These are phyloP conservation scores for Dimocarpus longan DNA, from an alignment of 345 rosid species.

Conservation along the genomic window DNA sequence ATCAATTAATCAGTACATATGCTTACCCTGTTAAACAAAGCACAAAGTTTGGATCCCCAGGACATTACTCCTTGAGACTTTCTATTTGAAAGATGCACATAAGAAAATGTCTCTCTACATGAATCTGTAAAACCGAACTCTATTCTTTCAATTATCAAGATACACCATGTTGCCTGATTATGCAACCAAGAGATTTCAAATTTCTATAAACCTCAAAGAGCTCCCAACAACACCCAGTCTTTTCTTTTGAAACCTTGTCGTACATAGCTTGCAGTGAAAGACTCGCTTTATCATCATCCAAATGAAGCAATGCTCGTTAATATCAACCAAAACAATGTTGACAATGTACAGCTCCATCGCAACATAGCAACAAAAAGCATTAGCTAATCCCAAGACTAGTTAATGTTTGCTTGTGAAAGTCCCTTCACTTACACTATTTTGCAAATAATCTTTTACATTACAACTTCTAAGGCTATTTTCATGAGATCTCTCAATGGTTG, in stretches of 20 bases:
- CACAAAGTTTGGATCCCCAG: conserved; percentile 65
- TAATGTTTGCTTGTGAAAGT: too few relatives aligned
- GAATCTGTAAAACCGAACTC: conserved; percentile 41
- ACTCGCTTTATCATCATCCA: conserved; percentile 38
- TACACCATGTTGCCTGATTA: conserved; percentile 62
- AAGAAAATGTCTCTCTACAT: conserved; percentile 49
- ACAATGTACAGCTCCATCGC: not conserved
- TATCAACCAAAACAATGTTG: conserved; percentile 52
- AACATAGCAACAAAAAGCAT: not conserved
- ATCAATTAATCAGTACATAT: not conserved
- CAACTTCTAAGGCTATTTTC: too few relatives aligned
- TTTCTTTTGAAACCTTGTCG: conserved; percentile 48
- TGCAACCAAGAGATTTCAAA: conserved; percentile 74
- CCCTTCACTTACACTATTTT: too few relatives aligned
- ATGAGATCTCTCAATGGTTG: too few relatives aligned
- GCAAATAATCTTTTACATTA: too few relatives aligned
- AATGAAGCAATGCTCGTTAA: conserved; percentile 65
- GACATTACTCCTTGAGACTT: conserved; percentile 77
- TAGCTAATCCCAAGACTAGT: too few relatives aligned
- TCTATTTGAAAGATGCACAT: conserved; percentile 78
- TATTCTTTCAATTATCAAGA: conserved; percentile 42
- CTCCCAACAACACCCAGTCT: conserved; percentile 61
- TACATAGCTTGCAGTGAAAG: conserved; percentile 56
- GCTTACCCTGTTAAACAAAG: conserved; percentile 62
- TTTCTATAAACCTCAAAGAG: conserved; percentile 64